Percentiles rank a stretch among this genome's conserved stretches.
Conservation (phyloP, 2,329 filamentous ascomycete genomes). For the Aspergillus melleus region DNA sequence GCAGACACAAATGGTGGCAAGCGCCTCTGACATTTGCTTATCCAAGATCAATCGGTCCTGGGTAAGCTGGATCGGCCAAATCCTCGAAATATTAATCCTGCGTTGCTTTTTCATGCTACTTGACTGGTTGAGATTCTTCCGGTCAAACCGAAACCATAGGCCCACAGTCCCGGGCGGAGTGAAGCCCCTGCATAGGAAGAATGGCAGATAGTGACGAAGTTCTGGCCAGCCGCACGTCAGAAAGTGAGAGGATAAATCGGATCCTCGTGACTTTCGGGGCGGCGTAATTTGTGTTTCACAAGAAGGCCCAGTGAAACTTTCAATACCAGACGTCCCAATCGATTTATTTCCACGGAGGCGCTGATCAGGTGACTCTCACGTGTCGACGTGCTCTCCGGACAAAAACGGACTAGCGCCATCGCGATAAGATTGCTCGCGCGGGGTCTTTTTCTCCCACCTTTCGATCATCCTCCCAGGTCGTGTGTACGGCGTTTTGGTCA, state of each 20-base stretch:
- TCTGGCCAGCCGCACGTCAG: no score
- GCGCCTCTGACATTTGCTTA: not conserved
- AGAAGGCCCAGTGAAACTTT: not conserved
- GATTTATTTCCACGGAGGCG: not conserved
- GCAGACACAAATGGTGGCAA: no score
- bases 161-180: not conserved
- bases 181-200: not conserved
- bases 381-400: not conserved
- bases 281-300: not conserved
- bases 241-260: no score
- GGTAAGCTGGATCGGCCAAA: not conserved
- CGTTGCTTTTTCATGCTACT: not conserved
- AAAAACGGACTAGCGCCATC: not conserved
- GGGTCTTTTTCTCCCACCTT: not conserved
- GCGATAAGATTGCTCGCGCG: slow-evolving; percentile 2
- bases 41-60: not conserved
- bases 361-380: not conserved
- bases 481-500: not conserved
- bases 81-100: not conserved
- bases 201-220: not conserved
- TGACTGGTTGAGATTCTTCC: not conserved
- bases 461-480: not conserved
- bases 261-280: no score
- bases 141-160: not conserved
- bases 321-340: not conserved